phyloP scores from a whole-genome alignment of 2,329 filamentous ascomycete species.

The Ophiostoma ips region DNA sequence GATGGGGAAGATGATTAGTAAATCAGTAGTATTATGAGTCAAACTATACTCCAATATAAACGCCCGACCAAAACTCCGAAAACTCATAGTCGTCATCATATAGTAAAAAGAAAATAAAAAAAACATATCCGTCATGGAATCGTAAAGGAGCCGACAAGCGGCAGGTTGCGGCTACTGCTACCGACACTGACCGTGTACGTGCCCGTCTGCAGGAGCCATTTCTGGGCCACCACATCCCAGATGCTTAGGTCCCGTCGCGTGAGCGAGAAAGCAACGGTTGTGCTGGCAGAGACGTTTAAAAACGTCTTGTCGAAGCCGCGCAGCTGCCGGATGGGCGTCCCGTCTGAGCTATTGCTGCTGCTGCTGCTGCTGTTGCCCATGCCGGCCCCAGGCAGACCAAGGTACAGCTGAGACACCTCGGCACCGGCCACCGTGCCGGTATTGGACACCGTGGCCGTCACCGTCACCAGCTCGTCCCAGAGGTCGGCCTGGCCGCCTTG shows the following conservation, averaged over 20 bases:
- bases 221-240: conserved; percentile 48
- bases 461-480: conserved; percentile 30
- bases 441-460: conserved; percentile 27
- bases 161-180: conserved; percentile 28
- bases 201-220: conserved; percentile 39
- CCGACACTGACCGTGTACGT: conserved; percentile 29
- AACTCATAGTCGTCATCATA: too few relatives aligned
- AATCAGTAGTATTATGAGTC: too few relatives aligned
- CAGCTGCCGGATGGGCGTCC: conserved; percentile 40
- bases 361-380: background rate
- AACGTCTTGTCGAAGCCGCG: conserved; percentile 50
- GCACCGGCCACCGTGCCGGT: conserved; percentile 26
- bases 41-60: too few relatives aligned
- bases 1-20: too few relatives aligned
- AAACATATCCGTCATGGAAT: conserved; percentile 13
- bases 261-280: conserved; percentile 35
- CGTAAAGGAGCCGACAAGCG: conserved; percentile 22
- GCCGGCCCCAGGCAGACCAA: conserved; percentile 24
- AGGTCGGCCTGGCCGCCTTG: conserved; percentile 32
- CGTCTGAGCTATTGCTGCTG: background rate
- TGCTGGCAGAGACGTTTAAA: conserved; percentile 28
- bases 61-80: too few relatives aligned
- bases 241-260: conserved; percentile 51
- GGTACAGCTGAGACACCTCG: conserved; percentile 32
- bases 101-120: background rate